A percentile compares a stretch with the other conserved stretches of the same genome.
Evolutionary conservation across 2,329 filamentous ascomycete species (phyloP).

Genomic region (Xylaria hypoxylon): DNA sequence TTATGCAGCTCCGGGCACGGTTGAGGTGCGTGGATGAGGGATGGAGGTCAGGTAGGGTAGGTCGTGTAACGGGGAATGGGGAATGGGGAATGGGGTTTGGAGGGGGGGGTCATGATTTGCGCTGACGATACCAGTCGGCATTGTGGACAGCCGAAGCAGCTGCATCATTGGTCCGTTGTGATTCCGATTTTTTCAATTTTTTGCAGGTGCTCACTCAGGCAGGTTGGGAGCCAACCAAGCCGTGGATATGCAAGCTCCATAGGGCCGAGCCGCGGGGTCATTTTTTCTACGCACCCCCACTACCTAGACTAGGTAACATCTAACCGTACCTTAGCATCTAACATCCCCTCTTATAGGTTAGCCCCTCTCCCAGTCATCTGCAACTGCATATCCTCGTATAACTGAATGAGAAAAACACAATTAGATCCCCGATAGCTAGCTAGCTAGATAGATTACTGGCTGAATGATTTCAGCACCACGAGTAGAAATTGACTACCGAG

Average conservation of each 20-base stretch:
- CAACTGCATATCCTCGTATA: slow-evolving; percentile 27
- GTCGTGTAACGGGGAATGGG: slow-evolving; percentile 21
- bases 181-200: slow-evolving; percentile 45
- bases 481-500: neutral
- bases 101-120: slow-evolving; percentile 40
- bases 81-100: slow-evolving; percentile 15
- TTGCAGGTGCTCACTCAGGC: slow-evolving; percentile 23
- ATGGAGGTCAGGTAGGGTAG: slow-evolving; percentile 4
- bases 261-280: slow-evolving; percentile 44
- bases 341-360: slow-evolving; percentile 16
- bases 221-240: slow-evolving; percentile 1
- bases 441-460: slow-evolving; percentile 15
- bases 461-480: slow-evolving; percentile 3
- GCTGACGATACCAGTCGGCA: slow-evolving; percentile 49
- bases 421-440: slow-evolving; percentile 25
- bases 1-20: slow-evolving; percentile 38
- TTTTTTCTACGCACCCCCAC: slow-evolving; percentile 17
- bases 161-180: slow-evolving; percentile 41
- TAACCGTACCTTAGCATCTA: no score
- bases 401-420: slow-evolving; percentile 7
- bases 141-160: slow-evolving; percentile 45
- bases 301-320: no score
- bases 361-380: slow-evolving; percentile 8
- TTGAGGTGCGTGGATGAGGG: slow-evolving; percentile 25
- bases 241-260: slow-evolving; percentile 29